phyloP scores from a whole-genome alignment of 2,329 filamentous ascomycete species.

The Karstenula rhodostoma region DNA sequence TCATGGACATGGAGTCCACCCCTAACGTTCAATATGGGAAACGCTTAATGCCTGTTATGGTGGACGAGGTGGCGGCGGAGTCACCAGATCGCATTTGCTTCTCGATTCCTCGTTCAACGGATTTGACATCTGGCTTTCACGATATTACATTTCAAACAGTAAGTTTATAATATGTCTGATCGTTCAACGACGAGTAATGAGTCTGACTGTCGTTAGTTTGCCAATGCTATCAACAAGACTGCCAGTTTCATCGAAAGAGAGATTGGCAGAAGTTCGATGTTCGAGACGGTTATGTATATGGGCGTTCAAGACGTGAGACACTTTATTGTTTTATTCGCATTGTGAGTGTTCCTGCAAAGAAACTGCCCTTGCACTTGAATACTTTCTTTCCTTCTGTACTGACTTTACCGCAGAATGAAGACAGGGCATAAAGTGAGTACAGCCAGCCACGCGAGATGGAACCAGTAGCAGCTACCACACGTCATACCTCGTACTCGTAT shows the following conservation, averaged over 20 bases:
- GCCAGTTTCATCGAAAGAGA: constrained; percentile 42
- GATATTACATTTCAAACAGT: constrained; percentile 43
- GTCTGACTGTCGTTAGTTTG: constrained; percentile 27
- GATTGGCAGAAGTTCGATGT: constrained; percentile 39
- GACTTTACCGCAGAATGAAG: constrained; percentile 43
- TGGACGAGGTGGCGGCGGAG: constrained; percentile 51
- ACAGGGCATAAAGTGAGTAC: constrained; percentile 50
- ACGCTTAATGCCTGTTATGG: constrained; percentile 34
- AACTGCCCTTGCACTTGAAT: background rate
- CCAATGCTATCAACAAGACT: constrained; percentile 43
- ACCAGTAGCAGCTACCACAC: background rate
- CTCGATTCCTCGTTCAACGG: constrained; percentile 29
- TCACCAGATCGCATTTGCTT: constrained; percentile 35
- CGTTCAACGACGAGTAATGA: constrained; percentile 22
- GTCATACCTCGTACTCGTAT: constrained; percentile 1
- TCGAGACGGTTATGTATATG: constrained; percentile 39
- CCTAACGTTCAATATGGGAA: constrained; percentile 29
- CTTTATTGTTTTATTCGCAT: constrained; percentile 49
- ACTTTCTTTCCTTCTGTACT: background rate
- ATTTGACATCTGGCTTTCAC: constrained; percentile 36
- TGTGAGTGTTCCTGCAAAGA: constrained; percentile 28
- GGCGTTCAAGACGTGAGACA: constrained; percentile 50
- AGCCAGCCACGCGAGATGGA: background rate
- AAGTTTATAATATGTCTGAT: constrained; percentile 29
- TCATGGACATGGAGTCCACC: constrained; percentile 33